These are phyloP conservation scores for Psilocybe mexicana DNA, from an alignment of 1,284 basidiomycete genomes.

Conservation along the genomic window DNA sequence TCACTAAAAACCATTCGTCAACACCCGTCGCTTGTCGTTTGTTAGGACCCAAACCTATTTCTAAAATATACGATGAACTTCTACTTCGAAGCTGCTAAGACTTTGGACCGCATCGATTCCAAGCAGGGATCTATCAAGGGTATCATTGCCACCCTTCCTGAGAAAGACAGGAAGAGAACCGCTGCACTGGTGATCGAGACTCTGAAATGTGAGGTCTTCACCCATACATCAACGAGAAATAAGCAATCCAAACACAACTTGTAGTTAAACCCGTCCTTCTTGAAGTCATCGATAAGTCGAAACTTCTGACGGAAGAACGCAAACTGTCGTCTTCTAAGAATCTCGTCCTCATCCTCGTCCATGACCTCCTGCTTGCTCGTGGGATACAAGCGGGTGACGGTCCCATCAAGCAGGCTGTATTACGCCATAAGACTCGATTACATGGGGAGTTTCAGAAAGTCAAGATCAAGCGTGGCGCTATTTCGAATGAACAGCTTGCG, in stretches of 20 bases:
- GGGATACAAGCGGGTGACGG: conserved; percentile 90
- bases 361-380: conserved; percentile 79
- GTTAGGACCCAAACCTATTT: conserved; percentile 22
- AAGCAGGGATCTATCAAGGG: conserved; percentile 88
- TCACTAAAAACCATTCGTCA: neutral
- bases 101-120: conserved; percentile 81
- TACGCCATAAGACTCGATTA: conserved; percentile 87
- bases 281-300: conserved; percentile 63
- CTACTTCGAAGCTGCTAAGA: conserved; percentile 84
- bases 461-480: conserved; percentile 78
- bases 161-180: conserved; percentile 77
- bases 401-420: conserved; percentile 79
- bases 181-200: conserved; percentile 87
- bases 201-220: conserved; percentile 75
- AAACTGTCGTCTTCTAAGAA: conserved; percentile 72
- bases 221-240: conserved; percentile 6
- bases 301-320: conserved; percentile 73
- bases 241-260: conserved; percentile 16
- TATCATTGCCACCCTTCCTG: conserved; percentile 68
- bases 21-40: conserved; percentile 4
- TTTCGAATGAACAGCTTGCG: conserved; percentile 67
- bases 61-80: conserved; percentile 78
- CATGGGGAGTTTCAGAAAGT: conserved; percentile 82
- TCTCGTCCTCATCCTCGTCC: conserved; percentile 81
- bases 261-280: conserved; percentile 71